phyloP scores from a whole-genome alignment of 257 asterid genomes.

The Lycium barbarum region DNA sequence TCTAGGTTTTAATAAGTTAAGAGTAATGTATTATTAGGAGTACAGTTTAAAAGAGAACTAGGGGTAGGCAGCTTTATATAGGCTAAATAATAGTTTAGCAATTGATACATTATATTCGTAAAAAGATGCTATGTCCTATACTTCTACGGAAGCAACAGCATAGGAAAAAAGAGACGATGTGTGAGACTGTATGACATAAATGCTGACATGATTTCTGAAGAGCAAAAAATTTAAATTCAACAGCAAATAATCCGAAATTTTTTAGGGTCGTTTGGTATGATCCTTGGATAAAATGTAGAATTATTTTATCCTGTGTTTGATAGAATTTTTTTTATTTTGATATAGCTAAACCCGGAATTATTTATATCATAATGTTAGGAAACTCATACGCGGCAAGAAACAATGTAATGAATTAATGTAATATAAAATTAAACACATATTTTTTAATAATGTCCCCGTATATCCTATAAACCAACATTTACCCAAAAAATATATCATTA shows the following conservation, averaged over 20 bases:
- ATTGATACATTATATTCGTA: not conserved
- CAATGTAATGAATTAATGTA: too few species aligned
- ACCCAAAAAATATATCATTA: not conserved
- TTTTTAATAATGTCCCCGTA: too few species aligned
- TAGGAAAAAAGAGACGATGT: not conserved
- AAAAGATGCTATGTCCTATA: not conserved
- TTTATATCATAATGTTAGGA: not conserved
- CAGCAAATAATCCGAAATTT: too few species aligned
- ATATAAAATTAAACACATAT: too few species aligned
- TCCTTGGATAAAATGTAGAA: not conserved
- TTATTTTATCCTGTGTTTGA: not conserved
- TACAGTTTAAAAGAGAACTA: not conserved
- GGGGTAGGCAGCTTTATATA: not conserved
- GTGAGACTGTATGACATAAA: too few species aligned
- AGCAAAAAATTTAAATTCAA: too few species aligned
- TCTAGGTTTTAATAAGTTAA: not conserved
- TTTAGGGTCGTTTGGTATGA: not conserved
- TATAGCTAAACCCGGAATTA: not conserved
- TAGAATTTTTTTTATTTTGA: not conserved
- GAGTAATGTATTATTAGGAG: not conserved
- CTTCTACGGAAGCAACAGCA: not conserved
- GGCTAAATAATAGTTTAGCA: slow-evolving; percentile 6
- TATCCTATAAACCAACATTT: not conserved
- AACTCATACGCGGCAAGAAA: not conserved
- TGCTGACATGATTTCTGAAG: not conserved